Conservation (phyloP, 352 stramenopile species). For the Globisporangium cylindrosporum region DNA sequence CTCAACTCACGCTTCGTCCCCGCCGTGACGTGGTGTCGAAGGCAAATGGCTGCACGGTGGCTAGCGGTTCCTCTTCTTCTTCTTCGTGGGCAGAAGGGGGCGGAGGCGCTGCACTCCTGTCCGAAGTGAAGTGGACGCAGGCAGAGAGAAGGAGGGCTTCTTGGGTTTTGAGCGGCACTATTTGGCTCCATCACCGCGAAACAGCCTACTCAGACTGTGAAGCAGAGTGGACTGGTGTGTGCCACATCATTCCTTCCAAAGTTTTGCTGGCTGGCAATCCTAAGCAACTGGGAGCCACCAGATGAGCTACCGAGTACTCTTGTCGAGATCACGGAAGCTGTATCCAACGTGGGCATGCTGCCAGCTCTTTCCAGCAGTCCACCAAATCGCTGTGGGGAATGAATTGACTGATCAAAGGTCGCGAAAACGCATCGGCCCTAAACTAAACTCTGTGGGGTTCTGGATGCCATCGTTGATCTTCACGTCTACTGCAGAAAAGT, state of each 20-base stretch:
- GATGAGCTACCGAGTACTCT: no score
- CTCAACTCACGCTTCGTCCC: background rate
- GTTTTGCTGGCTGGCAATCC: no score
- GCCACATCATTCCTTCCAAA: background rate
- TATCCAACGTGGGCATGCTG: no score
- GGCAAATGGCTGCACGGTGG: background rate
- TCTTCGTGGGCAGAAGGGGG: background rate
- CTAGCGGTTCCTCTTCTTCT: background rate
- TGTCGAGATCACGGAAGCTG: no score
- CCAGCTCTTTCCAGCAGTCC: no score
- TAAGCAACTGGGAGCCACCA: no score
- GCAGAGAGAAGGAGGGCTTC: no score
- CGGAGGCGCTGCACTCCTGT: background rate
- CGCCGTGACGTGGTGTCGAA: background rate
- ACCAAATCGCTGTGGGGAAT: no score
- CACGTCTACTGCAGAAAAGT: background rate
- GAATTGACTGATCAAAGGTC: no score
- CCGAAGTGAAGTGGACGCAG: background rate
- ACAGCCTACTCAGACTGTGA: background rate
- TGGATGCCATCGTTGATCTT: no score
- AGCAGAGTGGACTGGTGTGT: background rate
- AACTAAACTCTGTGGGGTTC: no score
- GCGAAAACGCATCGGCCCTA: no score
- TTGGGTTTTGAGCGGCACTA: conserved; percentile 2
- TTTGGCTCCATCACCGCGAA: conserved; percentile 3